Conservation (phyloP, 805 yeast genomes). For the Candida caryicola region DNA sequence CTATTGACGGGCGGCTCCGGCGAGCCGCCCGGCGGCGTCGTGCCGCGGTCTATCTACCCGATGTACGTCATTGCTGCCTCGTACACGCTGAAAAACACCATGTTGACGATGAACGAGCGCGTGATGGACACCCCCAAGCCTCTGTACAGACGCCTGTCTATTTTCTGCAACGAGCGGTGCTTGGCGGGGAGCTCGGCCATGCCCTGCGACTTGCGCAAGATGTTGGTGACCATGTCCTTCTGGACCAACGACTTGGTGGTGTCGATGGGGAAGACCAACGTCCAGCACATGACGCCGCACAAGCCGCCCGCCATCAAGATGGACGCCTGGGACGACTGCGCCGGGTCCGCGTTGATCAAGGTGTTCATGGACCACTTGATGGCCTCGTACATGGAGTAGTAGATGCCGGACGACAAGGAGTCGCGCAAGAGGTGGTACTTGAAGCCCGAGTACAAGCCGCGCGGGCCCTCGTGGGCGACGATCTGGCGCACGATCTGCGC, state of each 20-base stretch:
- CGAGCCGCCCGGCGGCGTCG: neutral
- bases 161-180: conserved; percentile 27
- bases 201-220: conserved; percentile 52
- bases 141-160: conserved; percentile 55
- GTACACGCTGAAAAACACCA: conserved; percentile 70
- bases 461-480: conserved; percentile 54
- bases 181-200: conserved; percentile 37
- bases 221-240: conserved; percentile 66
- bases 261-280: conserved; percentile 74
- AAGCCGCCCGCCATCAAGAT: conserved; percentile 66
- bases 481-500: conserved; percentile 50
- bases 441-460: conserved; percentile 72
- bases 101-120: conserved; percentile 69
- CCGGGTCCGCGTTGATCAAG: conserved; percentile 24
- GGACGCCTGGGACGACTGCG: conserved; percentile 27
- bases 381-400: conserved; percentile 74
- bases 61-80: conserved; percentile 64
- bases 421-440: conserved; percentile 68
- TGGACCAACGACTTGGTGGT: conserved; percentile 76
- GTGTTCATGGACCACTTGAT: conserved; percentile 51
- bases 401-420: conserved; percentile 65
- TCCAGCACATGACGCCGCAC: conserved; percentile 76
- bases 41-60: conserved; percentile 20
- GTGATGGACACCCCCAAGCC: conserved; percentile 75
- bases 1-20: too few species aligned